phyloP scores from a whole-genome alignment of 805 yeast species.

The Barnettozyma vustinii region DNA sequence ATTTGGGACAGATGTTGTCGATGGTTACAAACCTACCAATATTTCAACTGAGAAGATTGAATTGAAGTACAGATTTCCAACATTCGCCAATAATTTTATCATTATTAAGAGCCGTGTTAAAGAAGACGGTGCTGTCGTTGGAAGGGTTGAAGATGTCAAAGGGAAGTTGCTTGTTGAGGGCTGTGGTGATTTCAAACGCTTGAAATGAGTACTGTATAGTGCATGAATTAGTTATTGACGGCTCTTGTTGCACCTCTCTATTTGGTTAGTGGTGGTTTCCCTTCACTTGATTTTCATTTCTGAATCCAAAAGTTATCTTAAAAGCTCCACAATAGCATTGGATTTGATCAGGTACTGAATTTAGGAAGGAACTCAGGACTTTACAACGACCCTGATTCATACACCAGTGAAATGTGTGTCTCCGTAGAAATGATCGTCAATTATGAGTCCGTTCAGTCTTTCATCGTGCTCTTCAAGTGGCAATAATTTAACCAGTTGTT shows the following conservation, averaged over 20 bases:
- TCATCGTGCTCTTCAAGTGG: slow-evolving; percentile 66
- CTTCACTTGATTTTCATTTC: too few species aligned
- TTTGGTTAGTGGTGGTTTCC: too few species aligned
- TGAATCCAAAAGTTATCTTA: too few species aligned
- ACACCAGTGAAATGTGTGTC: not conserved
- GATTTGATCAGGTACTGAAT: not conserved
- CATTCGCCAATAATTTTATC: slow-evolving; percentile 73
- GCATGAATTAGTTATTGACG: too few species aligned
- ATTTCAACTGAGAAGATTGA: slow-evolving; percentile 44
- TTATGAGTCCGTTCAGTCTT: slow-evolving; percentile 47
- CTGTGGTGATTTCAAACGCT: slow-evolving; percentile 36
- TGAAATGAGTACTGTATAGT: not conserved
- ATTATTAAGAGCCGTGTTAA: slow-evolving; percentile 49
- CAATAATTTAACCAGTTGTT: slow-evolving; percentile 50
- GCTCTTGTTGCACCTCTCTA: too few species aligned
- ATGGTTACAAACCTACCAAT: slow-evolving; percentile 35
- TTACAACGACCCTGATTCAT: too few species aligned
- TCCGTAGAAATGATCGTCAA: slow-evolving; percentile 28
- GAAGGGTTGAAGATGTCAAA: slow-evolving; percentile 46
- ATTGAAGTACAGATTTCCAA: slow-evolving; percentile 61
- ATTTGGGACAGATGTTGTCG: slow-evolving; percentile 26
- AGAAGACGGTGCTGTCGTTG: slow-evolving; percentile 37
- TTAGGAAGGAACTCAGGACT: too few species aligned
- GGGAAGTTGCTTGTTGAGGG: slow-evolving; percentile 57
- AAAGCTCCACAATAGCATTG: not conserved